These are phyloP conservation scores for Henckelia pumila DNA, from an alignment of 257 asterid species.

Conservation along the genomic window DNA sequence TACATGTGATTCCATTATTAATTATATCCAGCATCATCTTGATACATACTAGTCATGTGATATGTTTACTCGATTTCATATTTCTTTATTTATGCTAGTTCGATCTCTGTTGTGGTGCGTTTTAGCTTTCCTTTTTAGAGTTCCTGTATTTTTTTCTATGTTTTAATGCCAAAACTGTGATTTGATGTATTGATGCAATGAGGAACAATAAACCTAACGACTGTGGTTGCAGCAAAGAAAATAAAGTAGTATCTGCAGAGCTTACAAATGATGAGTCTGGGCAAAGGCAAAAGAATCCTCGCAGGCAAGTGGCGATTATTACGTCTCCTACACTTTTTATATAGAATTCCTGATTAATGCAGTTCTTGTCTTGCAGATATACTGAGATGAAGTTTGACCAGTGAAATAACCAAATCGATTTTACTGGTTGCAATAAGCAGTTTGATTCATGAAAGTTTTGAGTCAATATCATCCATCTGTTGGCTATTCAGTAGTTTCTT, in stretches of 20 bases:
- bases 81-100: constrained; percentile 1
- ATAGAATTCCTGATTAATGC: neutral
- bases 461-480: constrained; percentile 42
- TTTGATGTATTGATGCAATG: neutral
- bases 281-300: constrained; percentile 89
- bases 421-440: constrained; percentile 48
- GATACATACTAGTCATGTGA: neutral
- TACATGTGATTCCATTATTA: neutral
- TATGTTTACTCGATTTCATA: neutral
- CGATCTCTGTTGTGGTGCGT: neutral
- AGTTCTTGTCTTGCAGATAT: constrained; percentile 56
- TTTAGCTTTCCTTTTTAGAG: neutral
- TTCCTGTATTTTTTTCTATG: neutral
- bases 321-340: neutral
- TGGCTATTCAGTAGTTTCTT: constrained; percentile 60
- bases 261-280: constrained; percentile 62
- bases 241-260: constrained; percentile 46
- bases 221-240: constrained; percentile 70
- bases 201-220: neutral
- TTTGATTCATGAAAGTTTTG: constrained; percentile 33
- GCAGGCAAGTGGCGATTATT: constrained; percentile 51
- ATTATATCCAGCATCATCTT: constrained; percentile 1
- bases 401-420: constrained; percentile 44
- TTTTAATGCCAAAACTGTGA: neutral
- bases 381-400: constrained; percentile 93